Base-by-base conservation (phyloP, 352 stramenopile genomes). In the Pythium vanterpoolii region DNA sequence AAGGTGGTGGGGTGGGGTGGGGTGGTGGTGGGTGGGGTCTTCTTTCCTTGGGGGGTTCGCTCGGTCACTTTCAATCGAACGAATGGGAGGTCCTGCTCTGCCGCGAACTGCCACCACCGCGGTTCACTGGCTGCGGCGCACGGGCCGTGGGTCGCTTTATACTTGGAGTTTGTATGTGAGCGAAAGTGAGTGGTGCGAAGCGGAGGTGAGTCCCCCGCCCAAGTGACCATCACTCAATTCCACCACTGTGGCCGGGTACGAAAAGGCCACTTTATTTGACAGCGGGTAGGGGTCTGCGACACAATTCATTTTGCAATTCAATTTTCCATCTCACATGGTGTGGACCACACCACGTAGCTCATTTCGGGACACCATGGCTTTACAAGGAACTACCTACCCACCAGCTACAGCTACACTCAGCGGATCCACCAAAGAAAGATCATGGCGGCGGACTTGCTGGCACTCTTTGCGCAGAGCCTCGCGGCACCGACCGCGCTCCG, bases 161-260 rank as follows among this genome's bases (percentile, higher is more conserved):
- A 83, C 82, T 91, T 91, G 71, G 40, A 55, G 26, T 89, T 89
- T 89, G 82, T 91, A 91, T 87, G 59, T 38, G 1, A 1, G 5
- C 1, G 23, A 11, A 84, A 87, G 71, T 85, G 79, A 73, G 74
- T 89, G 79, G 81, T 64, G 61, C 50, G 50, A 52, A 19, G 21
- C 31, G 34, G 36, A 48, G 27, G 19, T 48, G 44, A n/a, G 34
- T 46, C 23, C 38, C 30, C 31, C 23, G 31, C 27, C 8, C 26
- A 21, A 33, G 16, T 31, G 48, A 66, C 60, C 60, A 69, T 67
- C 64, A 71, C 48, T 66, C 62, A 18, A 21, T 5, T 18, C 14
- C 14, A 21, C 14, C 13, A 42, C 28, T 38, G 21, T 23, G 9
- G 50, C 18, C n/a, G 40, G n/a, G 52, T 36, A 6, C 31, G 6